phyloP scores from a whole-genome alignment of 768 basidiomycete genomes.

The Rhodotorula toruloides region DNA sequence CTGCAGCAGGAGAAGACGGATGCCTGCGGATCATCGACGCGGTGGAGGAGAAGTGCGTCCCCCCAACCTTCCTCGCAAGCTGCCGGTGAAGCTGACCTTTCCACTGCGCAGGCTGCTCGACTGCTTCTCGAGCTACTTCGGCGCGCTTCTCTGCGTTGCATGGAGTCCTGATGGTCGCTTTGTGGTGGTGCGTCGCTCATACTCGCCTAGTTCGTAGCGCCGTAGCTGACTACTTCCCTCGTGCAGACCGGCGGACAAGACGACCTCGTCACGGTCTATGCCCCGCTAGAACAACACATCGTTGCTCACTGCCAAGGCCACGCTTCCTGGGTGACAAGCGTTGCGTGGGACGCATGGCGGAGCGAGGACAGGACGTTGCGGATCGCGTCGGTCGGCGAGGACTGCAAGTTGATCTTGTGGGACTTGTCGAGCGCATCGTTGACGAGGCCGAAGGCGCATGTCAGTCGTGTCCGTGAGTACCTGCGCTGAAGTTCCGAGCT shows the following conservation, averaged over 20 bases:
- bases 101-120: slow-evolving; percentile 70
- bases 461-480: background rate
- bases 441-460: slow-evolving; percentile 35
- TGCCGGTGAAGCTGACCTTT: slow-evolving; percentile 4
- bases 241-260: slow-evolving; percentile 89
- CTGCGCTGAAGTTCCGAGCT: too few species aligned
- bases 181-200: slow-evolving; percentile 59
- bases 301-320: slow-evolving; percentile 96
- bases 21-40: slow-evolving; percentile 85
- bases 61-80: background rate
- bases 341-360: slow-evolving; percentile 83
- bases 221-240: background rate
- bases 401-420: slow-evolving; percentile 87
- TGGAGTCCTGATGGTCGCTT: slow-evolving; percentile 97
- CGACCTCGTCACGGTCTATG: slow-evolving; percentile 88
- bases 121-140: slow-evolving; percentile 92
- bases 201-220: background rate
- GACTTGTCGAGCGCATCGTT: slow-evolving; percentile 43
- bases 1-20: slow-evolving; percentile 86
- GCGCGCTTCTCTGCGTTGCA: slow-evolving; percentile 76
- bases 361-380: slow-evolving; percentile 72
- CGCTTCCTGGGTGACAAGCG: slow-evolving; percentile 81
- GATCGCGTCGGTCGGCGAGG: slow-evolving; percentile 93
- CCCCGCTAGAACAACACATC: slow-evolving; percentile 87
- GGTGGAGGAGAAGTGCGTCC: slow-evolving; percentile 69